Evolutionary conservation across 169 alveolate species (phyloP).

Genomic region (Cardiosporidium cionae): DNA sequence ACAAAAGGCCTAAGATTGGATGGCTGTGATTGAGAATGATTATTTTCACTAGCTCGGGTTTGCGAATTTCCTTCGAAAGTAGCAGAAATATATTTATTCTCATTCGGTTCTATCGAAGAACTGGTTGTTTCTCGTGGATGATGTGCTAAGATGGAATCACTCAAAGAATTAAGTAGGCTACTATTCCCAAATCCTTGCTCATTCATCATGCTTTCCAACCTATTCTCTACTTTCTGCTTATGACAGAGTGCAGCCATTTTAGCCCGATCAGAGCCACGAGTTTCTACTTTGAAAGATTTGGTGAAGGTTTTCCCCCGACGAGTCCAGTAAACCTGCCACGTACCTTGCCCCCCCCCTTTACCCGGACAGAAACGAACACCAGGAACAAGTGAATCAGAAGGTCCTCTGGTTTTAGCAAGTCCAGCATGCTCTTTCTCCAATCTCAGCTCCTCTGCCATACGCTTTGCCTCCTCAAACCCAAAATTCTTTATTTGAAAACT

Average conservation of each 20-base stretch:
- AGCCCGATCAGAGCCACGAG: neutral
- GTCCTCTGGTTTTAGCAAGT: conserved; percentile 1
- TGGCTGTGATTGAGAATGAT: too few species aligned
- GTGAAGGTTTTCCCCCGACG: neutral
- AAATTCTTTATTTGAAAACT: conserved; percentile 3
- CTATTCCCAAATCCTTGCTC: too few species aligned
- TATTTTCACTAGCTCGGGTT: too few species aligned
- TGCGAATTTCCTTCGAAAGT: too few species aligned
- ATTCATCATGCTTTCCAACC: neutral
- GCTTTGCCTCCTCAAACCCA: conserved; percentile 13
- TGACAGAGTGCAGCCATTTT: neutral
- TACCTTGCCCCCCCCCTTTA: neutral
- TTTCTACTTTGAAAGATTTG: neutral
- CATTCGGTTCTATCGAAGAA: too few species aligned
- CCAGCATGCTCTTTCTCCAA: conserved; percentile 2
- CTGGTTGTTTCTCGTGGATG: too few species aligned
- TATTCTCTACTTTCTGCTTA: neutral
- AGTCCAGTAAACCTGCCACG: neutral
- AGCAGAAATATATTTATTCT: too few species aligned
- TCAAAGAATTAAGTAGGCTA: too few species aligned
- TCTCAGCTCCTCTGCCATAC: conserved; percentile 7
- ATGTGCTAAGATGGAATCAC: too few species aligned
- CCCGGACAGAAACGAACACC: neutral
- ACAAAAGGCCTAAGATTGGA: too few species aligned
- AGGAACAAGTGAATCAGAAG: neutral